These are phyloP conservation scores for Eimeria acervulina DNA, from an alignment of 169 alveolate species.

Conservation along the genomic window DNA sequence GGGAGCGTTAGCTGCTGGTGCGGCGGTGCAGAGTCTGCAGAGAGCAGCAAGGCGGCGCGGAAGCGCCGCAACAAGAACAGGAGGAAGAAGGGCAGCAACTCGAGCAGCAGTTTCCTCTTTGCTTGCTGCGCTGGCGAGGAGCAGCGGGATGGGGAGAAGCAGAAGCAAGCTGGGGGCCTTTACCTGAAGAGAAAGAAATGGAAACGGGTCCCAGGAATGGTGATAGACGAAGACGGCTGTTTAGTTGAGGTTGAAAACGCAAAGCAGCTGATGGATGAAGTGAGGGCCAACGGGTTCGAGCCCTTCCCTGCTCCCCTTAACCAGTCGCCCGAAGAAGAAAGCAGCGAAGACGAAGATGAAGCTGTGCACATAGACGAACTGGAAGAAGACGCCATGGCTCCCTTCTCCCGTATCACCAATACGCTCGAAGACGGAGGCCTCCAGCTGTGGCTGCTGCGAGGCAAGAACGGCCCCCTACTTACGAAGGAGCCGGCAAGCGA, in stretches of 20 bases:
- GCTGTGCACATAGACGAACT: background rate
- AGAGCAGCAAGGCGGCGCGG: background rate
- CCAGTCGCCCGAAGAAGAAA: background rate
- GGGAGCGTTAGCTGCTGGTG: conserved; percentile 6
- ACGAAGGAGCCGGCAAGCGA: conserved; percentile 33
- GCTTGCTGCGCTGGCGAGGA: background rate
- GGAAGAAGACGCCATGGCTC: background rate
- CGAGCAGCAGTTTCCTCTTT: background rate
- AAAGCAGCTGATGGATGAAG: background rate
- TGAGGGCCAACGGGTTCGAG: conserved; percentile 9
- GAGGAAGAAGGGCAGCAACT: background rate
- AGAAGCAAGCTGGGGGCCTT: background rate
- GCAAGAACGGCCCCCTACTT: background rate
- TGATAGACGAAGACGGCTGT: conserved; percentile 22
- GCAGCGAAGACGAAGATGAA: background rate
- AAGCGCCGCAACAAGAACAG: background rate
- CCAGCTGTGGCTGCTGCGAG: conserved; percentile 64
- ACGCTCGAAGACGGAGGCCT: background rate
- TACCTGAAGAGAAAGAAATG: conserved; percentile 31
- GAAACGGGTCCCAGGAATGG: background rate
- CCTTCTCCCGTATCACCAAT: background rate
- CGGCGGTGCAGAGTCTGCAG: background rate
- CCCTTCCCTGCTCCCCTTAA: background rate
- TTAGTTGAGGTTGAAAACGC: background rate
- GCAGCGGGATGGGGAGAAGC: background rate